Percentiles rank a stretch among this genome's conserved stretches.
These are phyloP conservation scores for Chlorella sp. DNA, from an alignment of 139 green algal species.

Conservation along the genomic window DNA sequence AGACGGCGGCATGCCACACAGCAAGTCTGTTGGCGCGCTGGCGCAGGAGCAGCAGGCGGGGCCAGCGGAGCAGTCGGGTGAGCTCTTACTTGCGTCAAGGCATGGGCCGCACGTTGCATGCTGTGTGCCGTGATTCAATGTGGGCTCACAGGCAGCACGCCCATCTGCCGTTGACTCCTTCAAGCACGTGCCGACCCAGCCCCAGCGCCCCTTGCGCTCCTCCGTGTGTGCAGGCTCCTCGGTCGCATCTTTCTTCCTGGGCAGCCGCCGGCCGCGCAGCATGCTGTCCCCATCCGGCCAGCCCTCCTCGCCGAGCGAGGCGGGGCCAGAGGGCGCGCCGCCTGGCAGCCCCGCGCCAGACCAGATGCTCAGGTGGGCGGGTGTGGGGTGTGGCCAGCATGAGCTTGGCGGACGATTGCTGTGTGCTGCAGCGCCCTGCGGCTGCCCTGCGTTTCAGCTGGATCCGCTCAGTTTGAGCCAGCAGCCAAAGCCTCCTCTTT, in stretches of 20 bases:
- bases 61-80: slow-evolving; percentile 1
- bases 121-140: too few species aligned
- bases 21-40: not conserved
- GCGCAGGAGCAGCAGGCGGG: too few species aligned
- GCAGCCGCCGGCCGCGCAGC: not conserved
- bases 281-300: slow-evolving; percentile 10
- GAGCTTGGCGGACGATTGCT: too few species aligned
- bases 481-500: too few species aligned
- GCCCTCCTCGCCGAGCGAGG: not conserved
- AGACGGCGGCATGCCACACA: not conserved
- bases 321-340: not conserved
- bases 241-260: not conserved
- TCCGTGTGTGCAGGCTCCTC: not conserved
- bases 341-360: not conserved
- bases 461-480: not conserved
- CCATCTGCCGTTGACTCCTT: too few species aligned
- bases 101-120: not conserved
- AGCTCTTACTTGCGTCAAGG: not conserved
- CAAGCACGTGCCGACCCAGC: not conserved
- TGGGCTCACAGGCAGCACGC: too few species aligned
- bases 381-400: too few species aligned
- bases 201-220: too few species aligned
- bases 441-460: not conserved
- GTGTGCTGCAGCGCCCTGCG: not conserved
- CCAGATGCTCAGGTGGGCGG: too few species aligned